These are phyloP conservation scores for Fusarium floridanum DNA, from an alignment of 2,329 filamentous ascomycete genomes.

Conservation along the genomic window DNA sequence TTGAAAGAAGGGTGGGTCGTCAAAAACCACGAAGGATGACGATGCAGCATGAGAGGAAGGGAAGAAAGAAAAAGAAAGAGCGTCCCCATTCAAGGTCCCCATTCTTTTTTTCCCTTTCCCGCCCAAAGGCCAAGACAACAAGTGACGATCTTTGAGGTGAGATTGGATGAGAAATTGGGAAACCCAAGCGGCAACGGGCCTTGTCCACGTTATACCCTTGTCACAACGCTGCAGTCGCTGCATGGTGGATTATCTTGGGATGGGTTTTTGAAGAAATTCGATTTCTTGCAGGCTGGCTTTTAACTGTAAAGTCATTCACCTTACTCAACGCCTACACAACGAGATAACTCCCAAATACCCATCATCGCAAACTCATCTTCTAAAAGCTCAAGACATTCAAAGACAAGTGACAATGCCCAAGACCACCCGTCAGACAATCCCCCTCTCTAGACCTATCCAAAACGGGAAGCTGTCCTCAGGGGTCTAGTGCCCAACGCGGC, in stretches of 20 bases:
- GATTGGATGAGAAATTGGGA: constrained; percentile 27
- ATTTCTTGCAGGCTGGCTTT: neutral
- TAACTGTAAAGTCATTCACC: neutral
- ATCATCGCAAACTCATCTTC: neutral
- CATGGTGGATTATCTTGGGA: constrained; percentile 11
- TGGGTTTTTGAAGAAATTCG: constrained; percentile 6
- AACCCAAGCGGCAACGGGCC: neutral
- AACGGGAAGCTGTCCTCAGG: constrained; percentile 14
- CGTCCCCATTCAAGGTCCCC: neutral
- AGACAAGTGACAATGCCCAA: neutral
- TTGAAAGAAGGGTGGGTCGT: neutral
- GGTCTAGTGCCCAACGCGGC: constrained; percentile 5
- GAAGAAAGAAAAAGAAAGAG: neutral
- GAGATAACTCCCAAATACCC: neutral
- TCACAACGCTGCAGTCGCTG: constrained; percentile 11
- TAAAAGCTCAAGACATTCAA: neutral
- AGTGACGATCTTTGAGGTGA: constrained; percentile 26
- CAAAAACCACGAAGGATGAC: neutral
- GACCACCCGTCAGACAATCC: neutral
- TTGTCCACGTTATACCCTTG: constrained; percentile 18
- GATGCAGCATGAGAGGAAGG: neutral
- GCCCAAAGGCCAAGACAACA: neutral
- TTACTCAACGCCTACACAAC: neutral
- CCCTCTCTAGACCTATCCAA: neutral
- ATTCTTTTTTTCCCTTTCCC: neutral